Evolutionary conservation across 1,139 yeast species (phyloP).

Genomic region (Wickerhamomyces sp.): DNA sequence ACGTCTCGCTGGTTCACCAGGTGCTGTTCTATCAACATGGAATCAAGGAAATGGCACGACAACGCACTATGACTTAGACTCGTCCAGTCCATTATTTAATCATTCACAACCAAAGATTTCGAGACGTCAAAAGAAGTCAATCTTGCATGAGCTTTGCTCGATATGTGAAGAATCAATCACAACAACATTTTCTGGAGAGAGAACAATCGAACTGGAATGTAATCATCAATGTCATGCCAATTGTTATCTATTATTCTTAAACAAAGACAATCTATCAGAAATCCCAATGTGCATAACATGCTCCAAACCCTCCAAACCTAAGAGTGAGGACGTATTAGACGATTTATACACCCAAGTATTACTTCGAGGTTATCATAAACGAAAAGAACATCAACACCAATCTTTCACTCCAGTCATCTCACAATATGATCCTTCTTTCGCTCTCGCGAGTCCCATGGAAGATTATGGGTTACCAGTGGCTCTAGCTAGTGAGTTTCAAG

Average conservation of each 20-base stretch:
- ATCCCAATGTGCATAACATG: constrained; percentile 26
- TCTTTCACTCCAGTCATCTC: not conserved
- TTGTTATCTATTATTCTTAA: constrained; percentile 19
- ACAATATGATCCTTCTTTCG: not conserved
- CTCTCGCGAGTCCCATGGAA: constrained; percentile 2
- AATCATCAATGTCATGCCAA: constrained; percentile 25
- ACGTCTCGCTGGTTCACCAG: constrained; percentile 3
- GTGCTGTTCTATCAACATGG: not conserved
- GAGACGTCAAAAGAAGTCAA: constrained; percentile 17
- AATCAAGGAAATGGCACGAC: not conserved
- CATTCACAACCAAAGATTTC: constrained; percentile 7
- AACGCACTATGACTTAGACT: constrained; percentile 1
- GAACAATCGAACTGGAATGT: constrained; percentile 30
- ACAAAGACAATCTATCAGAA: constrained; percentile 11
- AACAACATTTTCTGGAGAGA: constrained; percentile 29
- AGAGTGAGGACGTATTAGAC: constrained; percentile 23
- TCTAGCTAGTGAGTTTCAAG: constrained; percentile 6
- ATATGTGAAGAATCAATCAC: constrained; percentile 33
- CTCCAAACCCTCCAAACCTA: constrained; percentile 18
- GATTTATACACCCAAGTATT: constrained; percentile 16
- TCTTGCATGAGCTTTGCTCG: constrained; percentile 26
- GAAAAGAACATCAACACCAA: not conserved
- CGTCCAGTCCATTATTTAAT: constrained; percentile 7
- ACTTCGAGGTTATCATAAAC: constrained; percentile 8
- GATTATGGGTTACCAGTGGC: constrained; percentile 2